These are phyloP conservation scores for Rhododendron griersonianum DNA, from an alignment of 148 eudicot species.

Conservation along the genomic window DNA sequence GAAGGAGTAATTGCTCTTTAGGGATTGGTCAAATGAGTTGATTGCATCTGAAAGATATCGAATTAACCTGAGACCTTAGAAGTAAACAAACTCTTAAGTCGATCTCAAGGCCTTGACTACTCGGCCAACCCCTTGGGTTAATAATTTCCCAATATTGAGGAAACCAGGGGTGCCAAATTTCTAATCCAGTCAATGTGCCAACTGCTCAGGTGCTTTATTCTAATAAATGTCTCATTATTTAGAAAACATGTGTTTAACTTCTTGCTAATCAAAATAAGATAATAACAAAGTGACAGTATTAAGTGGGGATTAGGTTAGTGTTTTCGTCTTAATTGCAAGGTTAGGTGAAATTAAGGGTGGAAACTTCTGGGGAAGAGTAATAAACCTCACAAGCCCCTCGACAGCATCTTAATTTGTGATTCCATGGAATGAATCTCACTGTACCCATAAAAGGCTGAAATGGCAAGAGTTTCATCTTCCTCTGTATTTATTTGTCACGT, in stretches of 20 bases:
- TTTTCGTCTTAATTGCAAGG: background rate
- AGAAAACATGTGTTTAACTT: background rate
- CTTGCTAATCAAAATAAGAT: background rate
- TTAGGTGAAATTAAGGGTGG: background rate
- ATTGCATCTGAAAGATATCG: no score
- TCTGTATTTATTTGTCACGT: no score
- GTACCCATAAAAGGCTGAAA: no score
- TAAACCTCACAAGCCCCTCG: background rate
- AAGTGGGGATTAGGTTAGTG: background rate
- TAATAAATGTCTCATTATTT: background rate
- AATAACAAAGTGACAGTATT: background rate
- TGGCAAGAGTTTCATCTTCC: background rate
- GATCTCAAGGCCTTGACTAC: no score
- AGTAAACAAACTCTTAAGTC: no score
- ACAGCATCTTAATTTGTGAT: no score
- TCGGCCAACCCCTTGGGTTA: background rate
- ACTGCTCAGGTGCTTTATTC: background rate
- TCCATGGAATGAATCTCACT: background rate
- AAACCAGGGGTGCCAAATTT: background rate
- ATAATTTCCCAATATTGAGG: background rate
- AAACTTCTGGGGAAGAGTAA: background rate
- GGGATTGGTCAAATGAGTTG: background rate
- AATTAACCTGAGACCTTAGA: background rate
- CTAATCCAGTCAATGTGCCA: background rate
- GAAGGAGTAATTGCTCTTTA: no score